Percentiles rank a stretch among this genome's conserved stretches.
Evolutionary conservation across 208 protist species (phyloP).

Genomic region (Crithidia acanthocephali): DNA sequence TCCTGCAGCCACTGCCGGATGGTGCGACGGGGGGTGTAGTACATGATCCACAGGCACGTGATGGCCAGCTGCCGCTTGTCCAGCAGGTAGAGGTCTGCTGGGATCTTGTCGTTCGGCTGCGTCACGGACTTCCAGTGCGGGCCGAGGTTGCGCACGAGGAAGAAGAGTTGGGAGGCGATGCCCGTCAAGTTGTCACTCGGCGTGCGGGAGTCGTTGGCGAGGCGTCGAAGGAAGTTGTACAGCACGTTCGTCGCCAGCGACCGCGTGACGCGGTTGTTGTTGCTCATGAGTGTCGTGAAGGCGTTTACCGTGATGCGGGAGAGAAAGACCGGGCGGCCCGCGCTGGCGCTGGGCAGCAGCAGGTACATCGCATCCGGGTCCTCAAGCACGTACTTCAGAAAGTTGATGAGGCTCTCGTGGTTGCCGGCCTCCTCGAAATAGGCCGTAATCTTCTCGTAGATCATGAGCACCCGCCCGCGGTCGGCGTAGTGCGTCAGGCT

Average conservation of each 20-base stretch:
- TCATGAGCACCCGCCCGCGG: slow-evolving; percentile 65
- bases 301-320: slow-evolving; percentile 61
- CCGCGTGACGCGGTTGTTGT: slow-evolving; percentile 53
- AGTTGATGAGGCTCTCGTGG: slow-evolving; percentile 60
- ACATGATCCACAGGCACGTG: slow-evolving; percentile 79
- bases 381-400: slow-evolving; percentile 76
- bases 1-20: slow-evolving; percentile 58
- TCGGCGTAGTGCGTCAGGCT: slow-evolving; percentile 76
- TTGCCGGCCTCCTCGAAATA: slow-evolving; percentile 71
- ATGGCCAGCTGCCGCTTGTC: slow-evolving; percentile 76
- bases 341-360: slow-evolving; percentile 59
- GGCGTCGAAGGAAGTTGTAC: slow-evolving; percentile 67
- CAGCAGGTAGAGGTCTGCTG: slow-evolving; percentile 32
- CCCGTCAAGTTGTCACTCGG: slow-evolving; percentile 54
- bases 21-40: slow-evolving; percentile 59
- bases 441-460: slow-evolving; percentile 54
- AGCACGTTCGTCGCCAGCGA: slow-evolving; percentile 50
- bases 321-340: slow-evolving; percentile 66
- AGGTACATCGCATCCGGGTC: slow-evolving; percentile 61
- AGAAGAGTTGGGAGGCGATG: slow-evolving; percentile 80
- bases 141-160: slow-evolving; percentile 52
- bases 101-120: slow-evolving; percentile 57
- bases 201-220: slow-evolving; percentile 69
- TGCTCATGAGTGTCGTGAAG: slow-evolving; percentile 66
- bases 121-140: slow-evolving; percentile 69